Evolutionary conservation across 2,329 filamentous ascomycete species (phyloP).

Genomic region (Phialophora tarda): DNA sequence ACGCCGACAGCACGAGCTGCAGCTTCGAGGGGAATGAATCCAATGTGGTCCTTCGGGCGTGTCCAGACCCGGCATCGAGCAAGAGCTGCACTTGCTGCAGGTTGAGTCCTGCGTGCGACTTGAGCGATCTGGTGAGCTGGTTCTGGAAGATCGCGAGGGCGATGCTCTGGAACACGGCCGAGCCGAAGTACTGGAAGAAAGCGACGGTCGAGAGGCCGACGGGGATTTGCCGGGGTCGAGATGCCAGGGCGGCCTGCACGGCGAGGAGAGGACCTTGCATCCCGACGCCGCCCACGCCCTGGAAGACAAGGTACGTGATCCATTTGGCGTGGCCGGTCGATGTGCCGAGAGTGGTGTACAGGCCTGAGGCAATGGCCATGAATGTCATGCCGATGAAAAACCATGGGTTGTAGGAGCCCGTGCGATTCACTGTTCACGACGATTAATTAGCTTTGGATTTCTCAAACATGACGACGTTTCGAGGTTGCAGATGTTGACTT

Average conservation of each 20-base stretch:
- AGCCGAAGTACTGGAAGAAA: constrained; percentile 48
- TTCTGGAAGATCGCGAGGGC: constrained; percentile 49
- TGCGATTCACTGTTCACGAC: constrained; percentile 12
- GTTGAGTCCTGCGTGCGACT: constrained; percentile 51
- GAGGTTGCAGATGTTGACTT: background rate
- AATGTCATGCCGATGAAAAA: constrained; percentile 45
- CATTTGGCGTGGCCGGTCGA: constrained; percentile 44
- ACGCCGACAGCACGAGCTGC: constrained; percentile 63
- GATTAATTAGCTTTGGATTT: background rate
- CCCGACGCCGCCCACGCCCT: constrained; percentile 47
- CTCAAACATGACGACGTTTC: background rate
- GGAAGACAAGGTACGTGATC: constrained; percentile 50
- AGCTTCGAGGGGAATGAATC: constrained; percentile 56
- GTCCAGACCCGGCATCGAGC: constrained; percentile 71
- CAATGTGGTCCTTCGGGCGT: constrained; percentile 50
- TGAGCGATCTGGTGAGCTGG: constrained; percentile 44
- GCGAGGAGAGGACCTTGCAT: constrained; percentile 47
- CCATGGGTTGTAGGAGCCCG: constrained; percentile 50
- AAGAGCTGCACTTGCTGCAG: constrained; percentile 61
- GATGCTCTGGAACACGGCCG: constrained; percentile 47
- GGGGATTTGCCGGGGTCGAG: constrained; percentile 43
- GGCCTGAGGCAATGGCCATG: constrained; percentile 45
- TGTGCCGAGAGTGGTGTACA: constrained; percentile 46
- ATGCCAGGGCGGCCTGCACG: constrained; percentile 44
- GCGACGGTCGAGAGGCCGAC: constrained; percentile 46